phyloP scores from a whole-genome alignment of 2,329 filamentous ascomycete genomes.

The Aspergillus novoparasiticus region DNA sequence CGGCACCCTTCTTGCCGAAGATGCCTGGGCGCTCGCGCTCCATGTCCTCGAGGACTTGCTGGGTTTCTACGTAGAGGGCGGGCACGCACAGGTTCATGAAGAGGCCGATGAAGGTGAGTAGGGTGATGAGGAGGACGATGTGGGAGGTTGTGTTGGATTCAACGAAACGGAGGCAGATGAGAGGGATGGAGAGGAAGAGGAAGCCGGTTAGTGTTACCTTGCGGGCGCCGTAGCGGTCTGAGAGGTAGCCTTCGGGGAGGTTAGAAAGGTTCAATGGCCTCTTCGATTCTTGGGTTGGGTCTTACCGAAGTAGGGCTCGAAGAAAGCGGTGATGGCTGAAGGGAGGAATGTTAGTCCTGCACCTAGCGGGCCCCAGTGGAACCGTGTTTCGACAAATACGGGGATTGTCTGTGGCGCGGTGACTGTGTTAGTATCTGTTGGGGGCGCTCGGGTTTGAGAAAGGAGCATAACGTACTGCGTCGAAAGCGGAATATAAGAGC shows the following conservation, averaged over 20 bases:
- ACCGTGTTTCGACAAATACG: constrained; percentile 57
- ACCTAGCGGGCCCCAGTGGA: constrained; percentile 58
- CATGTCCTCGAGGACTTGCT: constrained; percentile 55
- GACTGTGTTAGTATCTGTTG: background rate
- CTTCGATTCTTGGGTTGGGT: background rate
- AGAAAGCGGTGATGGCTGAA: constrained; percentile 63
- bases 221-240: constrained; percentile 63
- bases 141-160: constrained; percentile 58
- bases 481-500: constrained; percentile 55
- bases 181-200: constrained; percentile 57
- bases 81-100: constrained; percentile 62
- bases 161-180: constrained; percentile 68
- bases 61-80: constrained; percentile 72
- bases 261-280: background rate
- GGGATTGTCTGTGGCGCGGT: constrained; percentile 43
- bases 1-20: constrained; percentile 57
- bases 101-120: constrained; percentile 64
- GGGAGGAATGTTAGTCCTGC: constrained; percentile 62
- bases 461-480: constrained; percentile 35
- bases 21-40: constrained; percentile 67
- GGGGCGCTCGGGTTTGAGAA: constrained; percentile 25
- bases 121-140: constrained; percentile 65
- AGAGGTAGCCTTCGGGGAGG: constrained; percentile 27
- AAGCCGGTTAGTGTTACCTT: constrained; percentile 62
- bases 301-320: constrained; percentile 58